Conservation (phyloP, 495 filamentous ascomycete genomes). For the Cercophora scortea region DNA sequence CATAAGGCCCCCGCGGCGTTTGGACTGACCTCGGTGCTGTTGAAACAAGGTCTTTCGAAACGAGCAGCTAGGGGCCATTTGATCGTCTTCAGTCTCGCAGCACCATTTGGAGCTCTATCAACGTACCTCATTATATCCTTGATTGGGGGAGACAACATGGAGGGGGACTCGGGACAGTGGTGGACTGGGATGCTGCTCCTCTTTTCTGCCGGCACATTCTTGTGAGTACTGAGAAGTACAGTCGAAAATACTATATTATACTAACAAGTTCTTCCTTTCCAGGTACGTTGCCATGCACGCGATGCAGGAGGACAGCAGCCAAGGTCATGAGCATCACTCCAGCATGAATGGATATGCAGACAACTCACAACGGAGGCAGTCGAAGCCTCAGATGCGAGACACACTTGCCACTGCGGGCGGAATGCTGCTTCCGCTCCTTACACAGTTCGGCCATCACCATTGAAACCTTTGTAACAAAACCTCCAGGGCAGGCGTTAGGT, state of each 20-base stretch:
- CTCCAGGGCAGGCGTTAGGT: neutral
- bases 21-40: conserved; percentile 77
- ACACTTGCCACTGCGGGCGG: conserved; percentile 73
- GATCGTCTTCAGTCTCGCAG: conserved; percentile 83
- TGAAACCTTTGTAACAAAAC: conserved; percentile 20
- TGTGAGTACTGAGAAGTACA: conserved; percentile 51
- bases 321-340: conserved; percentile 42
- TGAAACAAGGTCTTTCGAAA: conserved; percentile 84
- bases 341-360: conserved; percentile 62
- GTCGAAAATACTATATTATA: neutral
- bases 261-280: conserved; percentile 11
- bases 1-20: conserved; percentile 97
- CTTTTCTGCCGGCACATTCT: conserved; percentile 90
- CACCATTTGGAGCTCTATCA: conserved; percentile 73
- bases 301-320: conserved; percentile 72
- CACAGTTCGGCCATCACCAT: conserved; percentile 85
- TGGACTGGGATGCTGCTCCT: conserved; percentile 87
- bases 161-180: conserved; percentile 51
- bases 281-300: conserved; percentile 99
- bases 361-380: conserved; percentile 42
- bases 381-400: conserved; percentile 50
- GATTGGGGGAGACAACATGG: conserved; percentile 48
- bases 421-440: conserved; percentile 83
- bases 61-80: conserved; percentile 78
- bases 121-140: conserved; percentile 75